Percentiles rank a stretch among this genome's conserved stretches.
phyloP scores from a whole-genome alignment of 768 basidiomycete genomes.

The Pleurotus citrinopileatus region DNA sequence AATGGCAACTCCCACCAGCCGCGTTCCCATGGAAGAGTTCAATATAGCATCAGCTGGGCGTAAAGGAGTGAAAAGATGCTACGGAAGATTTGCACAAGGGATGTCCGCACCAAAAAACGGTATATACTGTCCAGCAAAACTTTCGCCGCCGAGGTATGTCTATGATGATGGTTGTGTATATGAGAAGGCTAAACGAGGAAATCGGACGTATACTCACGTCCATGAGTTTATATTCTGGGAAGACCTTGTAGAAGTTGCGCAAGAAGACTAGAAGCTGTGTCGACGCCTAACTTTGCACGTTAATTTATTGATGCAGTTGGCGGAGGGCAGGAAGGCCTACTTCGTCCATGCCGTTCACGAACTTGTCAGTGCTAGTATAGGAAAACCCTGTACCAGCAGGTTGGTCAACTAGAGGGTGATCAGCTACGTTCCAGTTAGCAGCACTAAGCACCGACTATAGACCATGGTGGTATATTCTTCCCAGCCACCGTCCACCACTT shows the following conservation, averaged over 20 bases:
- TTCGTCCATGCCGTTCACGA: conserved; percentile 74
- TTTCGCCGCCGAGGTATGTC: conserved; percentile 97
- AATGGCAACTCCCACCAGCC: conserved; percentile 80
- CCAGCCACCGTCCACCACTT: conserved; percentile 85
- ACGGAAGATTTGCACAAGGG: not conserved
- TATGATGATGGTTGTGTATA: conserved; percentile 31
- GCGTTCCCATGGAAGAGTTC: conserved; percentile 52
- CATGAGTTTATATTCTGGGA: conserved; percentile 80
- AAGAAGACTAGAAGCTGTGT: conserved; percentile 82
- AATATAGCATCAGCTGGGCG: conserved; percentile 73
- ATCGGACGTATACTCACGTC: conserved; percentile 58
- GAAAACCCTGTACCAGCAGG: conserved; percentile 96
- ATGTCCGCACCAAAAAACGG: conserved; percentile 78
- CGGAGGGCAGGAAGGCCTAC: conserved; percentile 25
- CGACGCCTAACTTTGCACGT: conserved; percentile 50
- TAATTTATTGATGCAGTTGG: conserved; percentile 7
- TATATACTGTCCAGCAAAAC: conserved; percentile 96
- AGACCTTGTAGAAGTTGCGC: conserved; percentile 83
- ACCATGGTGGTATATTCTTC: conserved; percentile 96
- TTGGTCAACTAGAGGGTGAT: conserved; percentile 75
- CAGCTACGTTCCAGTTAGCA: conserved; percentile 5
- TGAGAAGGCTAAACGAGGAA: conserved; percentile 5
- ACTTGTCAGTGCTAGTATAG: conserved; percentile 82
- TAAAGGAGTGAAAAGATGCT: conserved; percentile 3
- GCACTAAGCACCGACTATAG: conserved; percentile 59